Evolutionary conservation across 257 asterid genomes (phyloP), one percentile per base, ranked within the genome.

Genomic region (Solanum chmielewskii): DNA sequence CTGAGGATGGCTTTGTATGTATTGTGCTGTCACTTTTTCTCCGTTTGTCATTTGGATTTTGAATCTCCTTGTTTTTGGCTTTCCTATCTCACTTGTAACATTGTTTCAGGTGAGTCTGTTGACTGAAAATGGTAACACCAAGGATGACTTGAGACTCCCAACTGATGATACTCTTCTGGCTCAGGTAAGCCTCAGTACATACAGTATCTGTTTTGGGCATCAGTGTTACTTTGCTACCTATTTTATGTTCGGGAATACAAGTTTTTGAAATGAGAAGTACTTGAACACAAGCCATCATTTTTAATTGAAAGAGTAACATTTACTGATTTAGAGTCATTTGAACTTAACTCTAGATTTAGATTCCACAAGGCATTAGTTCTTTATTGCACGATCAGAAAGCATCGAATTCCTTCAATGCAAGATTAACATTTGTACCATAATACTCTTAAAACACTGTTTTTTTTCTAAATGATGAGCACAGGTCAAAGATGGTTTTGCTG

Each of bases 121-220:
- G 89, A 90, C 91, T 59, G 92, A 90, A 27, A 91, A 69, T 86
- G 93, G 93, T 66, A 87, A 85, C 88, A 91, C 91, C 86, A 91
- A 91, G 86, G 93, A 91, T 88, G 93, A 91, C 44, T 83, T 91
- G 44, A 89, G 90, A 89, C 92, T 91, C 25, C 93, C 93, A 29
- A 89, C 90, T 75, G 93, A 91, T 41, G 92, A 91, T 44, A 74
- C 25, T 42, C 92, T 91, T 44, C 93, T 91, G 9, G 8, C 87
- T 45, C 92, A 78, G 93, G 93, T 91, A 62, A 52, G 20, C 47
- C 27, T 81, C 25, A 59, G 14, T 47, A 29, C 44, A 10, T 47
- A 29, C 44, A 10, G 44, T 29, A 27, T 47, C 69, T 25, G 25
- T 44, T 45, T 80, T 9, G 66, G 41, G 45, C 85, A 47, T 47